Percentiles rank a stretch among this genome's conserved stretches.
Conservation (phyloP, 225 moss, liverwort and hornwort species). For the Anthoceros angustus region DNA sequence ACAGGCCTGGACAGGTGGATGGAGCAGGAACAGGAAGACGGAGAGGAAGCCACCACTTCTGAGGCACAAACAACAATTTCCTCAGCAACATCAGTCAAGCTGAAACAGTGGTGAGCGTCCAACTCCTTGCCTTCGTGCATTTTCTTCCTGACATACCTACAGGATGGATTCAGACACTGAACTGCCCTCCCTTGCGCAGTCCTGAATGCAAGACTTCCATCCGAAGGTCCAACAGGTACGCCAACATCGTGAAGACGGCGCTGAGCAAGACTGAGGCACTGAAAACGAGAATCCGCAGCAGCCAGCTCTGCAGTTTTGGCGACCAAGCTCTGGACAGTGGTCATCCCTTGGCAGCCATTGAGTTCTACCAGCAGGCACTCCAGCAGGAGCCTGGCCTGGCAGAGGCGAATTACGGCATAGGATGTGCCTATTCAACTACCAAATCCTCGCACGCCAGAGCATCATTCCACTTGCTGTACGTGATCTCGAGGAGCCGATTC, state of each 20-base stretch:
- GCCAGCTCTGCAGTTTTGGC: too few relatives aligned
- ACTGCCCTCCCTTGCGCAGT: constrained; percentile 6
- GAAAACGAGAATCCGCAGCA: constrained; percentile 5
- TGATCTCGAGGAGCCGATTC: constrained; percentile 6
- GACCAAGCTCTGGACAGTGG: background rate
- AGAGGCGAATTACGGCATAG: constrained; percentile 24
- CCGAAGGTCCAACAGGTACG: constrained; percentile 19
- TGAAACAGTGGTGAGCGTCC: constrained; percentile 22
- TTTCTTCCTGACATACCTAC: background rate
- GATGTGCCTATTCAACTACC: constrained; percentile 7
- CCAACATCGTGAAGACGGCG: constrained; percentile 17
- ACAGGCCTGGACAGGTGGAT: constrained; percentile 19
- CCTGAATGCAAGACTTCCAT: constrained; percentile 23
- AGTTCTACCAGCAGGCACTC: constrained; percentile 14
- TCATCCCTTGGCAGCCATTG: background rate
- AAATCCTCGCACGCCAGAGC: constrained; percentile 2
- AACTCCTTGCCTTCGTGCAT: too few relatives aligned
- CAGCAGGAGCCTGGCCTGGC: constrained; percentile 15
- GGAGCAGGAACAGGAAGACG: constrained; percentile 25
- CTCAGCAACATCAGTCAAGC: constrained; percentile 16
- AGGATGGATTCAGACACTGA: background rate
- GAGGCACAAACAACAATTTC: background rate
- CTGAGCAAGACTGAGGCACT: constrained; percentile 9
- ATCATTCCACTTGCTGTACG: constrained; percentile 6
- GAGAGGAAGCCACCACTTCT: background rate